phyloP scores from a whole-genome alignment of 2,329 filamentous ascomycete species.

The Trichoderma gracile region DNA sequence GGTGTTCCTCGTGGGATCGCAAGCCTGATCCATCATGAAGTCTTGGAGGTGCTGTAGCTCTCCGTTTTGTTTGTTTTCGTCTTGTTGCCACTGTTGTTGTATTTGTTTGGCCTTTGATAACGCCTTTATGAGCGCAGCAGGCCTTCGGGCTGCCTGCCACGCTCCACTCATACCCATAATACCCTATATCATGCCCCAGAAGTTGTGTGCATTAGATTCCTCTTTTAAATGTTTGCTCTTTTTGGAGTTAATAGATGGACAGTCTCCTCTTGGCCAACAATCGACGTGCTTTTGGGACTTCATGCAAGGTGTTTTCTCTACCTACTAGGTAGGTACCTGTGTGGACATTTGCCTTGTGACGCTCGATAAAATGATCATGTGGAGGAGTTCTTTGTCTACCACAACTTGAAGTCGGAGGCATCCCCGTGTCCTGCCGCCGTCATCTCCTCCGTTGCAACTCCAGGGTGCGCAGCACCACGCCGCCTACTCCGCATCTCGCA shows the following conservation, averaged over 20 bases:
- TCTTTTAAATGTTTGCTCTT: not conserved
- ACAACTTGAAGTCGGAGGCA: not conserved
- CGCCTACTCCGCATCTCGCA: not conserved
- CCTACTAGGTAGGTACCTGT: no score
- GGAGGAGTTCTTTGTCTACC: not conserved
- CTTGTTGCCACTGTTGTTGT: not conserved
- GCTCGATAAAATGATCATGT: no score
- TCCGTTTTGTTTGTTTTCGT: not conserved
- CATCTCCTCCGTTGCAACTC: not conserved
- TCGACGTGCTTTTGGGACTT: not conserved
- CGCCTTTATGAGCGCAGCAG: not conserved
- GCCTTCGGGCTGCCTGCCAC: not conserved
- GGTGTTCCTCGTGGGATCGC: not conserved
- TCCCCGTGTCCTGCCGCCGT: no score
- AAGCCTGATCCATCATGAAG: not conserved
- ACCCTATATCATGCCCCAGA: slow-evolving; percentile 8
- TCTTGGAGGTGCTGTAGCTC: not conserved
- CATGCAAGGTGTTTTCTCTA: not conserved
- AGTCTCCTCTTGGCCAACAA: not conserved
- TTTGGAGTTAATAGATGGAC: not conserved
- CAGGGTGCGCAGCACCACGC: not conserved
- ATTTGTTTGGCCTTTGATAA: not conserved
- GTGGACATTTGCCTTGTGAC: no score
- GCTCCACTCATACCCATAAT: slow-evolving; percentile 2
- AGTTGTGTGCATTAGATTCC: slow-evolving; percentile 11